These are phyloP conservation scores for Magnaporthales sp. DNA, from an alignment of 2,329 filamentous ascomycete species.

Conservation along the genomic window DNA sequence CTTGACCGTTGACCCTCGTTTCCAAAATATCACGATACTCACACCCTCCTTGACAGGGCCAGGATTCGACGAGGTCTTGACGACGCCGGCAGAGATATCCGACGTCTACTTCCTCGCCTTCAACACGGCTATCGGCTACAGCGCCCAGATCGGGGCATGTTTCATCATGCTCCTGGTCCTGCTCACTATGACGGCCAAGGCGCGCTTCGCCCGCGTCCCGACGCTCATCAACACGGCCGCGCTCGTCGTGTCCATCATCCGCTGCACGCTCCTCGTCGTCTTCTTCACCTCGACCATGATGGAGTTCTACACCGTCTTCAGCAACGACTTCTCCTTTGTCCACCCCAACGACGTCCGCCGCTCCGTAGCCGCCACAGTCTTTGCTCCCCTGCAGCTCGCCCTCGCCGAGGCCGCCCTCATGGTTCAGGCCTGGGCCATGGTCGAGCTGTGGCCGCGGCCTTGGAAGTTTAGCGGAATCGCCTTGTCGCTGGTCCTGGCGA, in stretches of 20 bases:
- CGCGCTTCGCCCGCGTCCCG: conserved; percentile 55
- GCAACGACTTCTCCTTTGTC: conserved; percentile 44
- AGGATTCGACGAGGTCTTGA: conserved; percentile 3
- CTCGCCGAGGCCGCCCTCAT: conserved; percentile 38
- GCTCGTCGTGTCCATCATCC: conserved; percentile 51
- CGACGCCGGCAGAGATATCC: conserved; percentile 10
- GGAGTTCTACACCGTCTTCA: conserved; percentile 52
- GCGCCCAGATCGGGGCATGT: conserved; percentile 23
- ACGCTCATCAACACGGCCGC: conserved; percentile 57
- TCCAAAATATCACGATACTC: conserved; percentile 3
- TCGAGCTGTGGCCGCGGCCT: conserved; percentile 34
- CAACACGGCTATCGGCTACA: conserved; percentile 12
- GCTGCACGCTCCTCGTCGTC: conserved; percentile 45
- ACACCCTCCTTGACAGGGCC: not conserved
- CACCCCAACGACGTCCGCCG: conserved; percentile 23
- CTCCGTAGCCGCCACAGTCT: conserved; percentile 29
- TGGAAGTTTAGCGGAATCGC: conserved; percentile 20
- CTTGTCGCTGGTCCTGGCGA: conserved; percentile 22
- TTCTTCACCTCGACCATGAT: conserved; percentile 54
- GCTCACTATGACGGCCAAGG: conserved; percentile 54
- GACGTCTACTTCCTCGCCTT: not conserved
- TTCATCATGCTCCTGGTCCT: conserved; percentile 57
- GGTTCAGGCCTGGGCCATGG: conserved; percentile 44
- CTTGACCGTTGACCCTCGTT: not conserved
- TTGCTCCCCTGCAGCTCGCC: conserved; percentile 34